These are phyloP conservation scores for Phytopythium vexans DNA, from an alignment of 352 stramenopile species.

Conservation along the genomic window DNA sequence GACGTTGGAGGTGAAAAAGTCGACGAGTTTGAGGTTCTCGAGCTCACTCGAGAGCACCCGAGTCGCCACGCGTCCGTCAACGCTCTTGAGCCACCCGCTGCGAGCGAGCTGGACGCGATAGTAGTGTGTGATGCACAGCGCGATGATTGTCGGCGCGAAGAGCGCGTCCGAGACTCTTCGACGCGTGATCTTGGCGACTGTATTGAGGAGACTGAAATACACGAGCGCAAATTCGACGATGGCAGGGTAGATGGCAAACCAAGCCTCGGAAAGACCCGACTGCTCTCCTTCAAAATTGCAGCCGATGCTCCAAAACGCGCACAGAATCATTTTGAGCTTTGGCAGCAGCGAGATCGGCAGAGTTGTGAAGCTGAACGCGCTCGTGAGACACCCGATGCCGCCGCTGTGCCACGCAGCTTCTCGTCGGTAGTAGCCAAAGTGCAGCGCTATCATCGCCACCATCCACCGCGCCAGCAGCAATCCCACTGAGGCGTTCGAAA, in stretches of 20 bases:
- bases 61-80: slow-evolving; percentile 19
- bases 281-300: slow-evolving; percentile 40
- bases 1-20: slow-evolving; percentile 19
- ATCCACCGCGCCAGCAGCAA: slow-evolving; percentile 40
- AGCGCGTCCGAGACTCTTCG: slow-evolving; percentile 20
- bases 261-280: slow-evolving; percentile 15
- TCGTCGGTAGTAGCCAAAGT: slow-evolving; percentile 13
- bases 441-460: slow-evolving; percentile 31
- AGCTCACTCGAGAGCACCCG: slow-evolving; percentile 25
- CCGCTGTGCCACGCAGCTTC: slow-evolving; percentile 2
- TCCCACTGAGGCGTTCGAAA: slow-evolving; percentile 36
- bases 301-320: slow-evolving; percentile 26
- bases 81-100: slow-evolving; percentile 4
- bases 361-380: slow-evolving; percentile 18
- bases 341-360: slow-evolving; percentile 27
- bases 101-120: slow-evolving; percentile 4
- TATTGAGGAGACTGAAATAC: slow-evolving; percentile 20
- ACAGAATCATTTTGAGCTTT: slow-evolving; percentile 25
- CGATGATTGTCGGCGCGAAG: slow-evolving; percentile 23
- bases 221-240: slow-evolving; percentile 20
- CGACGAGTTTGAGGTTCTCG: slow-evolving; percentile 5
- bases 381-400: slow-evolving; percentile 22
- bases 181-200: slow-evolving; percentile 13
- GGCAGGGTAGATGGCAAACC: slow-evolving; percentile 21
- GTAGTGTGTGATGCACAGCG: not conserved